Base-by-base conservation (phyloP, 2,329 filamentous ascomycete species). In the Apiospora marii region DNA sequence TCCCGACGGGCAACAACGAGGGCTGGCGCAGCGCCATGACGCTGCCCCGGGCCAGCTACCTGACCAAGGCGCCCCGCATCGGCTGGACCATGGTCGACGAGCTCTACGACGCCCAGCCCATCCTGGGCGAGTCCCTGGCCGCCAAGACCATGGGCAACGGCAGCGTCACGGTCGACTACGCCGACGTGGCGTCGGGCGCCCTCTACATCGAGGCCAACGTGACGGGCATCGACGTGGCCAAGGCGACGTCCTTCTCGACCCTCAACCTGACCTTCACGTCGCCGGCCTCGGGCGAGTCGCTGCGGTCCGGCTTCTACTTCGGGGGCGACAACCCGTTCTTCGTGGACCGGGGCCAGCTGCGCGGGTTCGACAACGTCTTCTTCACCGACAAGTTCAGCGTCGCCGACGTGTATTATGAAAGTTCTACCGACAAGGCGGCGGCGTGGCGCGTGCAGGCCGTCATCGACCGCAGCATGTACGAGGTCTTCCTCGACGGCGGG, bases 161-260 rank as follows among this genome's bases (percentile, higher is more conserved):
- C 24, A 84, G 81, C 0, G 72, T 90, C 1, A 76, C 83, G 0
- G 77, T 89, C 0, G 86, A 90, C 78, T 91, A 88, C 79, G 83
- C 85, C 3, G 72, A 79, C 14, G 80, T 90, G 3, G 74, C 82
- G 19, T 87, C 87, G 12, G 84, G 86, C 13, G 87, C 88, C 0
- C 76, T 92, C 16, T 88, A 87, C 77, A 86, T 90, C 76, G 85
- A 89, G 72, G 84, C 85, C 58, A 88, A 89, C 75, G 81, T 91
- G 22, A 78, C 77, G 12, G 72, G 72, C 7, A 77, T 81, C 72
- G 74, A 80, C 72, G 74, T 77, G 2, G 76, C 74, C 16, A 74
- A 71, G 27, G 69, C 79, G n/a, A 72, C 74, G 1, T 67, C 74
- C 0, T 75, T 77, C 43, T 76, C 79, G 4, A 84, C 84, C 0